Evolutionary conservation across 208 protist species (phyloP), one percentile per base, ranked within the genome.

Genomic region (Leishmania tropica): DNA sequence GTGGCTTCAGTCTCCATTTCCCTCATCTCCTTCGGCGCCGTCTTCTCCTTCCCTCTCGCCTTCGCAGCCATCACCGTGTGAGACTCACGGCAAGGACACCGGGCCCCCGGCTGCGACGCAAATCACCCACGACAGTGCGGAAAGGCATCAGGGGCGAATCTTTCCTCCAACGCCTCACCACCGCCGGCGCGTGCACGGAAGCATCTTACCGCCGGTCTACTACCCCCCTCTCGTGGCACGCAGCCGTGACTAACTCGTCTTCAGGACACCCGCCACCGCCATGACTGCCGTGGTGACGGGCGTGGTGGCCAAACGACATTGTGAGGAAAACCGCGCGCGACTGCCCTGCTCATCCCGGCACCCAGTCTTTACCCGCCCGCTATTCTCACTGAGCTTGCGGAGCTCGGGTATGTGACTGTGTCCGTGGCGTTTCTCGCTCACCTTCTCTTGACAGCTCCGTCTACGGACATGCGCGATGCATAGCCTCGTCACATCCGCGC

Each of bases 191-290:
- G 65, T 85, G 24, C 67, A 83, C 51, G 83, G 83, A 37, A 86
- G 83, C 37, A 76, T 86, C 65, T 54, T 86, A 17, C 83, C 83
- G 28, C 78, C 83, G 4, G 83, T 86, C 2, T 40, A 71, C 47
- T 86, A 83, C 48, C 83, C 83, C 2, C n/a, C 83, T 47, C 71
- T 87, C 2, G 40, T 87, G 0, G 40, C 78, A 21, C 75, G 65
- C 6, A 78, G 58, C 73, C 15, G 24, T 40, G 45, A 53, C 19
- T 24, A 54, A 31, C 73, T 62, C 35, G 5, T 45, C 53, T 11
- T 19, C 40, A 24, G 31, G 6, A 24, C 48, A 21, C 62, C 73
- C 51, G 3, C 21, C 73, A 17, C 28, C 15, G 21, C 17, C 47
- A 45, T 31, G 17, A 45, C 73, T 35, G 11, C 62, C 40, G n/a